phyloP scores from a whole-genome alignment of 495 filamentous ascomycete genomes.

The Podospora pseudopauciseta region DNA sequence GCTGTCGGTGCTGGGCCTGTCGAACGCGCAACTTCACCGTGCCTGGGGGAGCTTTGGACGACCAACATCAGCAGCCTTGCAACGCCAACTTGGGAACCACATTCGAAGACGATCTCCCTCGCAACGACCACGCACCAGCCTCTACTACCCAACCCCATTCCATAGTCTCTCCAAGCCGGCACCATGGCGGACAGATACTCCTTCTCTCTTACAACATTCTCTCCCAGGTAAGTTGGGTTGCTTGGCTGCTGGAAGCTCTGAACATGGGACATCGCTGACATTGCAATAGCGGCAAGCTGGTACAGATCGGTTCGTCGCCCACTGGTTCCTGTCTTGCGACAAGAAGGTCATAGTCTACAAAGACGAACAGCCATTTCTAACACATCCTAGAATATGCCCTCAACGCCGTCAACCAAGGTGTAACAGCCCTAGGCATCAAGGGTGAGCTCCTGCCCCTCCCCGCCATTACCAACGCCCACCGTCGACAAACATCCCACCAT shows the following conservation, averaged over 20 bases:
- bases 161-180: conserved; percentile 6
- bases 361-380: conserved; percentile 13
- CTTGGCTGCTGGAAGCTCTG: background rate
- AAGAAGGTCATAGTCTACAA: background rate
- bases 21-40: conserved; percentile 38
- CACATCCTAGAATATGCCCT: conserved; percentile 83
- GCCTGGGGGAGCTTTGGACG: conserved; percentile 23
- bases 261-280: conserved; percentile 40
- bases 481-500: background rate
- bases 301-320: conserved; percentile 63
- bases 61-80: conserved; percentile 19
- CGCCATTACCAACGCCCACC: background rate
- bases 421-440: conserved; percentile 98
- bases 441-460: conserved; percentile 48
- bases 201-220: conserved; percentile 99
- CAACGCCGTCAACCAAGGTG: conserved; percentile 98
- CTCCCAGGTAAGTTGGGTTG: conserved; percentile 76
- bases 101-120: conserved; percentile 6
- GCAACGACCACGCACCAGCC: background rate
- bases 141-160: conserved; percentile 12
- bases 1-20: conserved; percentile 11
- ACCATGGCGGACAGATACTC: conserved; percentile 98
- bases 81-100: conserved; percentile 5
- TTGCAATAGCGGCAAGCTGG: conserved; percentile 80
- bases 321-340: background rate